These are phyloP conservation scores for Triangularia setosa DNA, from an alignment of 2,329 filamentous ascomycete species.

Conservation along the genomic window DNA sequence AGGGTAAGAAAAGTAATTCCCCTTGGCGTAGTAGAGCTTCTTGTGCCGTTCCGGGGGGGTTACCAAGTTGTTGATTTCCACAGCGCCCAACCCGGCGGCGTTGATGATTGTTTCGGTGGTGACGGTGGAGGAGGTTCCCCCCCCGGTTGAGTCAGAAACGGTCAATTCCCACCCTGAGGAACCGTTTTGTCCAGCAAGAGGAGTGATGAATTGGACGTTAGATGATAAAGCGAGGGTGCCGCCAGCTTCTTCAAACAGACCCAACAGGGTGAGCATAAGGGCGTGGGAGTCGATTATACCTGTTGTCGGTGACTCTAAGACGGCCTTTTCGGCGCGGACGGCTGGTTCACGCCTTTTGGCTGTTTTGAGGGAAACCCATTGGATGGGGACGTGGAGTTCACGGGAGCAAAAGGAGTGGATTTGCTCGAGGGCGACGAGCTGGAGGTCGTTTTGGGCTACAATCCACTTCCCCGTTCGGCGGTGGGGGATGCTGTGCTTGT, in stretches of 20 bases:
- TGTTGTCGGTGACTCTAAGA: conserved; percentile 80
- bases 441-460: conserved; percentile 73
- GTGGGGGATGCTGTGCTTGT: conserved; percentile 62
- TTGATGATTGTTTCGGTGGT: conserved; percentile 78
- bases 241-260: conserved; percentile 70
- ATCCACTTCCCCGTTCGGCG: conserved; percentile 87
- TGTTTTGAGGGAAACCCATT: conserved; percentile 63
- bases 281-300: conserved; percentile 88
- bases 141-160: conserved; percentile 46
- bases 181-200: conserved; percentile 43
- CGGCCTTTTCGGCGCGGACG: conserved; percentile 66
- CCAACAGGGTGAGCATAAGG: conserved; percentile 77
- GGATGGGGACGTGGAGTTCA: conserved; percentile 59
- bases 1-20: conserved; percentile 87
- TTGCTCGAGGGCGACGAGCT: conserved; percentile 59
- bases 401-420: conserved; percentile 44
- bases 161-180: conserved; percentile 65
- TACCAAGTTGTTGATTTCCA: conserved; percentile 77
- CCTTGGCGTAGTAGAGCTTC: conserved; percentile 80
- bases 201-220: conserved; percentile 57
- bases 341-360: conserved; percentile 65
- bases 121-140: conserved; percentile 52
- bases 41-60: conserved; percentile 54
- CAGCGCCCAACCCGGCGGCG: conserved; percentile 76
- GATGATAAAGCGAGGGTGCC: conserved; percentile 71